Base-by-base conservation (phyloP, 208 protist species). In the Wallacemonas collosoma region DNA sequence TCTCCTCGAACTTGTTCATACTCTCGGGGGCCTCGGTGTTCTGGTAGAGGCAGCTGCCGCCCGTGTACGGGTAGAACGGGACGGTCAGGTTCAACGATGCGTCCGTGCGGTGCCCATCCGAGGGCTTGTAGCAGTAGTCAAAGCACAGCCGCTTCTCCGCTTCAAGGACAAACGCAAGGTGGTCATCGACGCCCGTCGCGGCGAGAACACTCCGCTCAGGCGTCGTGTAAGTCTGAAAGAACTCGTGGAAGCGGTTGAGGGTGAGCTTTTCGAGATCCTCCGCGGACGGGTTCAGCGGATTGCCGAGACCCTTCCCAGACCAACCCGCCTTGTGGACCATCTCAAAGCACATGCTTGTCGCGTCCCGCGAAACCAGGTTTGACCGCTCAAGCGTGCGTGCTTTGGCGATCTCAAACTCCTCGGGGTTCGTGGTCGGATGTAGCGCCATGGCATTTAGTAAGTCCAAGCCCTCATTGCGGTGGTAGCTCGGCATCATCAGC, bases 1-100 rank as follows among this genome's bases (percentile, higher is more conserved):
- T 93, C 71, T 97, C 94, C 60, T 93, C 80, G 60, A 97, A 97
- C 78, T 97, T 97, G 73, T 88, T 90, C 82, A 96, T 88, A 64
- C 88, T 94, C 71, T 93, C 90, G 5, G 91, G 93, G n/a, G 91
- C 89, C 8, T 82, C 85, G 1, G 84, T 95, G 79, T 94, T 90
- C 71, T 97, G 86, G 45, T 89, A 70, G 44, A 89, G 69, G 39
- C 81, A 80, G 73, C 73, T 77, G 0, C 93, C 93, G 15, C 93
- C 90, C n/a, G 87, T 92, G 83, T 94, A 94, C 14, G 87, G 88
- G 65, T 78, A 50, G 38, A 72, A 39, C 40, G 58, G 62, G 5
- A 83, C 61, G 2, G 47, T 65, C 8, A 79, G 12, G 8, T 51
- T 73, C 67, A 47, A 35, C 56, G 48, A 57, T 38, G 47, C 47